Evolutionary conservation across 2,329 filamentous ascomycete species (phyloP).

Genomic region (Aspergillus glaucus): DNA sequence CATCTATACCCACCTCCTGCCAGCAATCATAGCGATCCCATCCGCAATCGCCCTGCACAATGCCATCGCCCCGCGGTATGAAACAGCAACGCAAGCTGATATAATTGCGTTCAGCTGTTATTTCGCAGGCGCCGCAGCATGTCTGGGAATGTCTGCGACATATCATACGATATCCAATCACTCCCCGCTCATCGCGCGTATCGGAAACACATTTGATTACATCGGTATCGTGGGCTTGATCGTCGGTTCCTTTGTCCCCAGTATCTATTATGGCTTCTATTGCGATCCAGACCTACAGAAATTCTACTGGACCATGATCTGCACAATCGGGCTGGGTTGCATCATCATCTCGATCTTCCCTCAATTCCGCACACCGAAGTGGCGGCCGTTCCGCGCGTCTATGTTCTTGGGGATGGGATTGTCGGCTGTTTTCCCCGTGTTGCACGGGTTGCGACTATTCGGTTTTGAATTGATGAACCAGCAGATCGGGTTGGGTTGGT

Average conservation of each 20-base stretch:
- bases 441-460: constrained; percentile 66
- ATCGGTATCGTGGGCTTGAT: constrained; percentile 89
- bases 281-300: constrained; percentile 60
- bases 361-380: constrained; percentile 73
- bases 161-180: constrained; percentile 86
- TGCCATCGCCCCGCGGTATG: constrained; percentile 60
- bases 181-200: constrained; percentile 66
- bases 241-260: constrained; percentile 83
- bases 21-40: constrained; percentile 54
- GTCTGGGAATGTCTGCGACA: constrained; percentile 73
- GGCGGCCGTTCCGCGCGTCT: constrained; percentile 74
- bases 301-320: constrained; percentile 74
- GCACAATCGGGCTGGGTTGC: constrained; percentile 68
- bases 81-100: constrained; percentile 55
- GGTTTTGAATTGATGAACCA: constrained; percentile 60
- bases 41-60: constrained; percentile 50
- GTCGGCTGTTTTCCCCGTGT: constrained; percentile 73
- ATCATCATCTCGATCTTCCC: constrained; percentile 71
- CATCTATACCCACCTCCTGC: constrained; percentile 66
- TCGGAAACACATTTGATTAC: constrained; percentile 93
- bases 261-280: constrained; percentile 79
- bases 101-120: constrained; percentile 71
- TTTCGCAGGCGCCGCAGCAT: constrained; percentile 66
- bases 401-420: constrained; percentile 88
- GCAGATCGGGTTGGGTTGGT: constrained; percentile 74